Conservation (phyloP, 2,329 filamentous ascomycete genomes). For the Zymoseptoria passerinii region DNA sequence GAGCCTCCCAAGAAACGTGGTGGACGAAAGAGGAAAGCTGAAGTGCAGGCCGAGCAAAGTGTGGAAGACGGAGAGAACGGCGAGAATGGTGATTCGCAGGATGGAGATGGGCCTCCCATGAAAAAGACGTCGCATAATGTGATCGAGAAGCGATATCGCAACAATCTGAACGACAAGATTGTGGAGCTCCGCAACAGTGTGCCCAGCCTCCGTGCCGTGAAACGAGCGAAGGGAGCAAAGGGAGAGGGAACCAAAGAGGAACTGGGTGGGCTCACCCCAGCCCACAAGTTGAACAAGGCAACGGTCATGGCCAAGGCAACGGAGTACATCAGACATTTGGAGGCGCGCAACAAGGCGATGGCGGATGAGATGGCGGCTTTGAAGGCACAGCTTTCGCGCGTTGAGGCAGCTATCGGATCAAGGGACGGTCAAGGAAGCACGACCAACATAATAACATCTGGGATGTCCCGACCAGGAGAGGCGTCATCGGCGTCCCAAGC, state of each 20-base stretch:
- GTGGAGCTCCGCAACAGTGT: slow-evolving; percentile 85
- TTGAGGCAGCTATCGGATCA: slow-evolving; percentile 58
- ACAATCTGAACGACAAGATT: slow-evolving; percentile 96
- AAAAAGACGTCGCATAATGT: slow-evolving; percentile 98
- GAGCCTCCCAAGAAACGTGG: slow-evolving; percentile 28
- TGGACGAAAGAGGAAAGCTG: slow-evolving; percentile 30
- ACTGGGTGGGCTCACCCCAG: slow-evolving; percentile 58
- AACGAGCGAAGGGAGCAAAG: slow-evolving; percentile 47
- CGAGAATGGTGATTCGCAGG: slow-evolving; percentile 37
- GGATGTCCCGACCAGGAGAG: slow-evolving; percentile 18
- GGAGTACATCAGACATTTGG: slow-evolving; percentile 88
- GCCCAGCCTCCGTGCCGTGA: slow-evolving; percentile 78
- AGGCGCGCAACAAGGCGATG: slow-evolving; percentile 78
- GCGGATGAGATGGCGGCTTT: slow-evolving; percentile 72
- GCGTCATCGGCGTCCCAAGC: slow-evolving; percentile 21
- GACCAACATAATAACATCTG: slow-evolving; percentile 14
- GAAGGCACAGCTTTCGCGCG: slow-evolving; percentile 59
- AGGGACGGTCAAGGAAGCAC: slow-evolving; percentile 16
- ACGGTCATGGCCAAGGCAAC: slow-evolving; percentile 92
- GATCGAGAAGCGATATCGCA: slow-evolving; percentile 94
- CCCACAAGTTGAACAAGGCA: slow-evolving; percentile 96
- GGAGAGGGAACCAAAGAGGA: slow-evolving; percentile 68
- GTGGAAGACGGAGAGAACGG: slow-evolving; percentile 14
- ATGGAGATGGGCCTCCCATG: slow-evolving; percentile 38
- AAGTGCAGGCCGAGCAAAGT: slow-evolving; percentile 16